Base-by-base conservation (phyloP, 352 stramenopile genomes). In the Globisporangium parvum region DNA sequence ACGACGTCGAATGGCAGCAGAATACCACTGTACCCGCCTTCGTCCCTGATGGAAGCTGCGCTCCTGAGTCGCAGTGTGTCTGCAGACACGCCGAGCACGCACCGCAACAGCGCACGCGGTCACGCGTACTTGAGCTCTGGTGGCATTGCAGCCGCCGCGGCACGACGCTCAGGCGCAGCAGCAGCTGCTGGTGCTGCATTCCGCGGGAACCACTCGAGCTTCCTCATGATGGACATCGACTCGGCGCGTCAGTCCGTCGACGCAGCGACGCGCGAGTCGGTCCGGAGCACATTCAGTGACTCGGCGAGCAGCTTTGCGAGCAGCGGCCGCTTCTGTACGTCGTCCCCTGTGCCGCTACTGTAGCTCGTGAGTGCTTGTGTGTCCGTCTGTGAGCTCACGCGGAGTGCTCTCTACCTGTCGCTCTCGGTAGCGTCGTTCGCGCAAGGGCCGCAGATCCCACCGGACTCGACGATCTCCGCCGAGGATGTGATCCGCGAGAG, bases 401-500 rank as follows among this genome's bases (percentile, higher is more conserved):
- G 41, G 23, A 26, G 18, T 44, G 31, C 31, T 10, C 31, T 37
- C 31, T 37, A 37, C 31, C 8, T 47, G 15, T 47, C 3, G 9
- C 11, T 24, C 17, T 47, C 23, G 5, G 11, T 23, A 86, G 77
- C 78, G 4, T 70, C 72, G 9, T 70, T 87, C 53, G 75, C 85
- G 54, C 62, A 79, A 17, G 87, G 79, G 55, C 78, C 78, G 12
- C 80, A 79, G 48, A 65, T 95, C 37, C 85, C 85, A 6, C 75
- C 79, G 2, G 82, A 93, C 59, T 88, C 78, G 26, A 95, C 72
- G 20, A 91, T 95, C 57, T 91, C 80, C 14, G 82, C 85, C 3
- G 82, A 95, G 60, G 85, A 95, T 62, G 82, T 95, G 52, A 92
- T 95, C 56, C 75, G 85, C 41, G 85, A 93, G 50, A 91, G 80